A percentile compares a stretch with the other conserved stretches of the same genome.
Evolutionary conservation across 345 rosid genomes (phyloP).

Genomic region (Euphorbia peplus): DNA sequence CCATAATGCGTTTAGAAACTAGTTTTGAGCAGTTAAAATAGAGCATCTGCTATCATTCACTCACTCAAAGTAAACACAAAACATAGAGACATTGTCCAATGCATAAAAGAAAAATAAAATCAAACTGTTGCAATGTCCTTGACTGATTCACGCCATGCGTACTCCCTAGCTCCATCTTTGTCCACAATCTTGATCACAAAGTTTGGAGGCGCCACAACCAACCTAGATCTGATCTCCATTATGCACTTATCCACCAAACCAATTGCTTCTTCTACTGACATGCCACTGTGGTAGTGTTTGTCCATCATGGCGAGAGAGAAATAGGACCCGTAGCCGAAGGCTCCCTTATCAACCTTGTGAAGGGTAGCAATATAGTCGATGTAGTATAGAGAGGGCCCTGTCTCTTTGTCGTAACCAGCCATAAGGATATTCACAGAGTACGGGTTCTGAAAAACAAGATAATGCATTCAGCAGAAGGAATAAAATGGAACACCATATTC

Average conservation of each 20-base stretch:
- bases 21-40: conserved; percentile 3
- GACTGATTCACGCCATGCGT: conserved; percentile 81
- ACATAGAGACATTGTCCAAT: background rate
- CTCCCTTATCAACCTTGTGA: conserved; percentile 95
- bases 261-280: conserved; percentile 83
- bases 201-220: conserved; percentile 93
- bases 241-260: conserved; percentile 86
- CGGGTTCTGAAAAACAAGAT: conserved; percentile 53
- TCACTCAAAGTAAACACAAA: conserved; percentile 3
- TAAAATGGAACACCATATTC: background rate
- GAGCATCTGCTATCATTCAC: background rate
- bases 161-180: conserved; percentile 81
- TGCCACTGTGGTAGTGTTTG: conserved; percentile 84
- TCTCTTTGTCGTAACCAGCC: conserved; percentile 94
- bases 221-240: conserved; percentile 80
- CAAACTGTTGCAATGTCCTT: conserved; percentile 33
- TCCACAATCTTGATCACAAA: conserved; percentile 95
- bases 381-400: conserved; percentile 89
- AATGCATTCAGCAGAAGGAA: background rate
- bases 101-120: background rate
- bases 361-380: conserved; percentile 93
- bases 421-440: conserved; percentile 83
- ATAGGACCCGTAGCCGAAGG: conserved; percentile 93
- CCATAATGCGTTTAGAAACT: background rate
- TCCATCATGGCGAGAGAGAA: conserved; percentile 92